Conservation (phyloP, 768 basidiomycete genomes). For the Rhodotorula kratochvilovae region DNA sequence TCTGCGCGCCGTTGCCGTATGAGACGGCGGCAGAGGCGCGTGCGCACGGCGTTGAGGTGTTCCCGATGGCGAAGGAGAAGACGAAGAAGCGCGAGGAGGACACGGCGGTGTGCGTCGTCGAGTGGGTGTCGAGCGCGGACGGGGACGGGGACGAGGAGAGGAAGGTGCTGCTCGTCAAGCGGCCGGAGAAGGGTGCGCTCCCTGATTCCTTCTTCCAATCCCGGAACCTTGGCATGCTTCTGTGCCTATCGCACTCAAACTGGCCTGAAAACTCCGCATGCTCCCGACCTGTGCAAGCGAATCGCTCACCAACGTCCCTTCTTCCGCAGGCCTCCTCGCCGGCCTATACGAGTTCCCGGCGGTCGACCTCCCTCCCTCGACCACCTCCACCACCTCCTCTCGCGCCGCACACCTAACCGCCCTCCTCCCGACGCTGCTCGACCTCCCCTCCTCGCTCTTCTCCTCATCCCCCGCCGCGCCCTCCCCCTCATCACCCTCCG, state of each 20-base stretch:
- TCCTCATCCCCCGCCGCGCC: neutral
- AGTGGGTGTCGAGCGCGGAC: conserved; percentile 56
- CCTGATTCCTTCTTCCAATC: too few relatives aligned
- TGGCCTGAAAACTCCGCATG: too few relatives aligned
- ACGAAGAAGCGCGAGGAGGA: conserved; percentile 80
- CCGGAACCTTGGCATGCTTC: too few relatives aligned
- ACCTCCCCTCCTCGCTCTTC: neutral
- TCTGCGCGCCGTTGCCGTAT: conserved; percentile 60
- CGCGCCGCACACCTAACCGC: conserved; percentile 39
- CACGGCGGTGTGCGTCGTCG: conserved; percentile 78
- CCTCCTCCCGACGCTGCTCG: conserved; percentile 22
- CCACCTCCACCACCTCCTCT: neutral
- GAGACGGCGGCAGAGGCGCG: conserved; percentile 1
- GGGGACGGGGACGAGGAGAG: conserved; percentile 49
- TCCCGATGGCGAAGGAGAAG: conserved; percentile 77
- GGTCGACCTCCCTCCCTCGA: conserved; percentile 51
- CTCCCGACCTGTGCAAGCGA: too few relatives aligned
- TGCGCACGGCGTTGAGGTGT: conserved; percentile 58
- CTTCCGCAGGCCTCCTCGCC: conserved; percentile 69
- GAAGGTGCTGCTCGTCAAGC: conserved; percentile 69
- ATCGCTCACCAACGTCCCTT: too few relatives aligned
- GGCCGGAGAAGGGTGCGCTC: conserved; percentile 70
- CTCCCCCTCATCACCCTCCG: neutral
- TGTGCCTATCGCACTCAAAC: too few relatives aligned
- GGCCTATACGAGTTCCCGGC: conserved; percentile 86